Conservation (phyloP, 306 rosid species). For the Chamaecrista fasciculata region DNA sequence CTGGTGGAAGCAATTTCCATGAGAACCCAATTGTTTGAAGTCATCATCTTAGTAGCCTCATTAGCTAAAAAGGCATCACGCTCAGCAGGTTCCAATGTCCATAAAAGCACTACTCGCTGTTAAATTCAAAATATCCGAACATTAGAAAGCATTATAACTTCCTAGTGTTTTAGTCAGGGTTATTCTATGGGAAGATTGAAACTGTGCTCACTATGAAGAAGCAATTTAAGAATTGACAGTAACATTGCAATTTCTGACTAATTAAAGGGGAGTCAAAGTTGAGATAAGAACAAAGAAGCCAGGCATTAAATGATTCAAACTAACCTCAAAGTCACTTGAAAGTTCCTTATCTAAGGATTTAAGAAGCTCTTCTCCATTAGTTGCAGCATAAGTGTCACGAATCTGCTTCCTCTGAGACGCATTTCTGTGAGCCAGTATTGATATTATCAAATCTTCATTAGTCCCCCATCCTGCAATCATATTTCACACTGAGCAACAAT, state of each 20-base stretch:
- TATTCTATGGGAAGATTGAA: slow-evolving; percentile 19
- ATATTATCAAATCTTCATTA: slow-evolving; percentile 50
- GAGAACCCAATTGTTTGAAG: slow-evolving; percentile 38
- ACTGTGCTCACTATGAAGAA: background rate
- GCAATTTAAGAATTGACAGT: background rate
- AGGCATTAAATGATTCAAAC: slow-evolving; percentile 18
- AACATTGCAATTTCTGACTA: slow-evolving; percentile 11
- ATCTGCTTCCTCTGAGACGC: slow-evolving; percentile 52
- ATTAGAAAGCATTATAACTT: slow-evolving; percentile 1
- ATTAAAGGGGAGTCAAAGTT: background rate
- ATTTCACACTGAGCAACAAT: slow-evolving; percentile 19
- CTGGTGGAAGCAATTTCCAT: slow-evolving; percentile 66
- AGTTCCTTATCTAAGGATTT: slow-evolving; percentile 63
- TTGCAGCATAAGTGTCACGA: slow-evolving; percentile 46
- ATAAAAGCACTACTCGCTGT: slow-evolving; percentile 39
- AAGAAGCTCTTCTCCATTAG: slow-evolving; percentile 62
- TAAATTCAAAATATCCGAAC: slow-evolving; percentile 20
- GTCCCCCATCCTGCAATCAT: slow-evolving; percentile 73
- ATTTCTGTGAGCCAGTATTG: slow-evolving; percentile 63
- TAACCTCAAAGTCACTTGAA: slow-evolving; percentile 65
- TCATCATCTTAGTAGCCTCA: slow-evolving; percentile 49
- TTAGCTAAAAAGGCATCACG: slow-evolving; percentile 64
- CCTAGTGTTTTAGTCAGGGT: background rate
- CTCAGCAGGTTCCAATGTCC: slow-evolving; percentile 67
- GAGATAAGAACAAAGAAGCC: slow-evolving; percentile 4